Evolutionary conservation across 2,329 filamentous ascomycete species (phyloP).

Genomic region (Alternaria ethzedia): DNA sequence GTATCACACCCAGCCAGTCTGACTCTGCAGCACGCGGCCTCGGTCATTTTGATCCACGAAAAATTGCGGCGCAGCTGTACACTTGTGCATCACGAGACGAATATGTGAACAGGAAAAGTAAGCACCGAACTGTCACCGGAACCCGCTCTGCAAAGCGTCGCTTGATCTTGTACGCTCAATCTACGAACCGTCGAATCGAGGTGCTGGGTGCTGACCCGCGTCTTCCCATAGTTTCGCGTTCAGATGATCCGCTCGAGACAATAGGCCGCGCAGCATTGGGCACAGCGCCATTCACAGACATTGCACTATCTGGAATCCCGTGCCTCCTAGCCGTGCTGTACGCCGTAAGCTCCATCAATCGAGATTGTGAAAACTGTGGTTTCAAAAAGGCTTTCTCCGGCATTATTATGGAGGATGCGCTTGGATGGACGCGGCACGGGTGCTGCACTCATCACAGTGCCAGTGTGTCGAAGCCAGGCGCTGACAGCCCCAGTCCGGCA

Average conservation of each 20-base stretch:
- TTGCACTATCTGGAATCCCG: conserved; percentile 19
- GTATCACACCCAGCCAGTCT: conserved; percentile 30
- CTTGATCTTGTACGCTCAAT: conserved; percentile 18
- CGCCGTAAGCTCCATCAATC: conserved; percentile 29
- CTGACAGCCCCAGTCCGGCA: conserved; percentile 42
- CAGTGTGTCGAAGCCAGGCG: conserved; percentile 21
- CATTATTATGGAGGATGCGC: conserved; percentile 3
- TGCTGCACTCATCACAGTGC: conserved; percentile 6
- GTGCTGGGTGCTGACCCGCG: conserved; percentile 25
- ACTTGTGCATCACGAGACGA: conserved; percentile 41
- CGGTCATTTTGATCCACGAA: conserved; percentile 25
- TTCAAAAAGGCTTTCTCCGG: conserved; percentile 27
- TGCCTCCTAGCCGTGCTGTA: conserved; percentile 19
- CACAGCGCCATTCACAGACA: conserved; percentile 15
- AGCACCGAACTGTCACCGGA: conserved; percentile 28
- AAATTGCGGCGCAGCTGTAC: conserved; percentile 27
- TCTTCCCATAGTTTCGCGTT: conserved; percentile 5
- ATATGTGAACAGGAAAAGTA: conserved; percentile 19
- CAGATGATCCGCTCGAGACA: conserved; percentile 14
- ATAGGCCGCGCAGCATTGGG: conserved; percentile 6
- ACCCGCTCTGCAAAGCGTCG: conserved; percentile 11
- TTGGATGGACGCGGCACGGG: conserved; percentile 19
- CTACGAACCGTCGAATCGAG: conserved; percentile 27
- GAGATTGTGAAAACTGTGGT: conserved; percentile 31
- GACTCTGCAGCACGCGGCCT: conserved; percentile 33